A percentile compares a stretch with the other conserved stretches of the same genome.
Conservation (phyloP, 176 grass and related monocot species). For the Oryza australiensis region DNA sequence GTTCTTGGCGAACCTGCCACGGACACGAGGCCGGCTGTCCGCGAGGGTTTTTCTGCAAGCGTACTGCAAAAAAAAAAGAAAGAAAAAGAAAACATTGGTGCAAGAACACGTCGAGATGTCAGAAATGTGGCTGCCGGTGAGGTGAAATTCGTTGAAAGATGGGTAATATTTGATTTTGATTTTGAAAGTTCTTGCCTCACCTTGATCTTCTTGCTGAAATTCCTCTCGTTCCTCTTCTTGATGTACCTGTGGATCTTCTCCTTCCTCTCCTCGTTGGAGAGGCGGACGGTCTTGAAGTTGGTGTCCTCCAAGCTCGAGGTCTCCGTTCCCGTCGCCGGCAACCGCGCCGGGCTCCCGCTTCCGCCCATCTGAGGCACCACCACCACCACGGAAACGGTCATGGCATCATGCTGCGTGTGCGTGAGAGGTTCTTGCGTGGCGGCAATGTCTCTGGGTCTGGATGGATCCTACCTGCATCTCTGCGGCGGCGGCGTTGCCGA, state of each 20-base stretch:
- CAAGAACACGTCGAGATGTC: slow-evolving; percentile 12
- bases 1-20: slow-evolving; percentile 93
- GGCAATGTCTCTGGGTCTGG: neutral
- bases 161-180: neutral
- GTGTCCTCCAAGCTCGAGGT: slow-evolving; percentile 55
- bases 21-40: slow-evolving; percentile 84
- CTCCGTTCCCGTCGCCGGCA: slow-evolving; percentile 34
- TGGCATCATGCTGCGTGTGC: neutral
- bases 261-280: slow-evolving; percentile 75
- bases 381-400: slow-evolving; percentile 37
- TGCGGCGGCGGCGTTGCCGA: slow-evolving; percentile 34
- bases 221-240: slow-evolving; percentile 89
- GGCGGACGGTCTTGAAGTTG: slow-evolving; percentile 63
- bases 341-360: slow-evolving; percentile 30
- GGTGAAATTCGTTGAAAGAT: neutral
- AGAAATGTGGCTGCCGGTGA: neutral
- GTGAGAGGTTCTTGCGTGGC: neutral
- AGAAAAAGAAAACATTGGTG: too few species aligned
- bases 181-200: slow-evolving; percentile 36
- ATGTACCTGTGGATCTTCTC: slow-evolving; percentile 97
- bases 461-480: slow-evolving; percentile 68
- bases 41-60: slow-evolving; percentile 98
- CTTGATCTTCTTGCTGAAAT: slow-evolving; percentile 99
- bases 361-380: slow-evolving; percentile 43
- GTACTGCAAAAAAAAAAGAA: slow-evolving; percentile 53